Conservation (phyloP, 768 basidiomycete species). For the Macrolepiota dolichaula region DNA sequence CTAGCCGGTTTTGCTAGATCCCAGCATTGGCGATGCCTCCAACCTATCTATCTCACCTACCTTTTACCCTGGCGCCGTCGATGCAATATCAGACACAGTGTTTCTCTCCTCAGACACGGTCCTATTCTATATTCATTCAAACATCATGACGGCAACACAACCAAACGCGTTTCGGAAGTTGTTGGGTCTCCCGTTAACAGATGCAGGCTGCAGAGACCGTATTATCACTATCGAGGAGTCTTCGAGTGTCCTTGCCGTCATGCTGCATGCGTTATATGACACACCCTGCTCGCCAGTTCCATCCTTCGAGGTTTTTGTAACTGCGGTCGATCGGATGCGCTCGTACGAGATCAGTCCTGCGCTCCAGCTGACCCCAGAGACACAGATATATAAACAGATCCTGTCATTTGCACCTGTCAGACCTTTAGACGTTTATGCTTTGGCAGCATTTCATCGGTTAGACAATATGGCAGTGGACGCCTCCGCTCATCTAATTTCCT, state of each 20-base stretch:
- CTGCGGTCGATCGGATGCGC: slow-evolving; percentile 15
- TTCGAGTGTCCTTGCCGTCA: slow-evolving; percentile 10
- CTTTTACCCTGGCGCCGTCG: slow-evolving; percentile 9
- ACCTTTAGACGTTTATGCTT: slow-evolving; percentile 14
- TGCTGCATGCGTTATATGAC: slow-evolving; percentile 15
- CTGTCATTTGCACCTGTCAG: slow-evolving; percentile 11
- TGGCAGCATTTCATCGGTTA: slow-evolving; percentile 14
- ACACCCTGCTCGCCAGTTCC: slow-evolving; percentile 11
- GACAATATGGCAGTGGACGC: slow-evolving; percentile 10
- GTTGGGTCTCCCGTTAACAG: not conserved
- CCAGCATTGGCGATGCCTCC: not conserved
- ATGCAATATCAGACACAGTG: slow-evolving; percentile 8
- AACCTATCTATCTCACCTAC: slow-evolving; percentile 14
- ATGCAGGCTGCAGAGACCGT: not conserved
- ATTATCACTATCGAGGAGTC: slow-evolving; percentile 10
- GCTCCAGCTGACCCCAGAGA: not conserved
- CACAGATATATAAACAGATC: slow-evolving; percentile 10
- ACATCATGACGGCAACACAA: slow-evolving; percentile 3
- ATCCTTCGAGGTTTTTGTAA: slow-evolving; percentile 1
- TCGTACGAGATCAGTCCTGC: slow-evolving; percentile 9
- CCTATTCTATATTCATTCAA: slow-evolving; percentile 13
- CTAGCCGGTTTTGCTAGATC: not conserved
- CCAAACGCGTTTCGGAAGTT: slow-evolving; percentile 13
- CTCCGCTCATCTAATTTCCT: slow-evolving; percentile 12
- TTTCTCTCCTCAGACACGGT: slow-evolving; percentile 15